Conservation (phyloP, 257 asterid genomes). For the Dorcoceras hygrometricum region DNA sequence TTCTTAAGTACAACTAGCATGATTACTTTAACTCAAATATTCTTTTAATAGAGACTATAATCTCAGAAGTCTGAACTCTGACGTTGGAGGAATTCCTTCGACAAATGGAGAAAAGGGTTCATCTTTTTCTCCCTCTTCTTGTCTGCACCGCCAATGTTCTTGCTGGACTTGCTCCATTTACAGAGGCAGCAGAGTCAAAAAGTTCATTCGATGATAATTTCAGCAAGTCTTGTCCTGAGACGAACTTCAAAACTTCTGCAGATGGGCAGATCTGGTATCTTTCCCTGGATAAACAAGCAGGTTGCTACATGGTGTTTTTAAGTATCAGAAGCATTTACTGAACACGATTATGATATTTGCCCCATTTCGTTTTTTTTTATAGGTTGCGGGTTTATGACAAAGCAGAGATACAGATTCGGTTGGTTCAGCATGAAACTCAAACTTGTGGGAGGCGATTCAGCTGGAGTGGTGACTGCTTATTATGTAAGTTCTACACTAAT, state of each 20-base stretch:
- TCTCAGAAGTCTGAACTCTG: conserved; percentile 11
- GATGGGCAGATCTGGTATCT: conserved; percentile 95
- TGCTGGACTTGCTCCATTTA: conserved; percentile 21
- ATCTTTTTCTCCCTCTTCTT: conserved; percentile 30
- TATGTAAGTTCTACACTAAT: conserved; percentile 53
- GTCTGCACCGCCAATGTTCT: conserved; percentile 32
- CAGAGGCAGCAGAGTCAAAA: conserved; percentile 34
- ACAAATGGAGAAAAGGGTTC: conserved; percentile 47
- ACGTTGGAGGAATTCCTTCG: background rate
- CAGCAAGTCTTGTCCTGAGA: conserved; percentile 73
- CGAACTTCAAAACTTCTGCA: conserved; percentile 74
- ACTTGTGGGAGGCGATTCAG: conserved; percentile 86
- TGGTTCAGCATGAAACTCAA: conserved; percentile 96
- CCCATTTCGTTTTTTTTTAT: conserved; percentile 7
- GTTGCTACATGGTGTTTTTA: conserved; percentile 24
- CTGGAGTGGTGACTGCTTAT: conserved; percentile 98
- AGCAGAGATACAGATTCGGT: conserved; percentile 80
- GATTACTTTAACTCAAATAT: background rate
- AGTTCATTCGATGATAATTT: conserved; percentile 58
- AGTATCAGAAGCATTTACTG: background rate
- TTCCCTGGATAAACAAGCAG: conserved; percentile 66
- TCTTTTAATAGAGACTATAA: conserved; percentile 16
- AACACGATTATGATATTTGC: background rate
- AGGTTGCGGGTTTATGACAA: conserved; percentile 93
- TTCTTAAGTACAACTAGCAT: conserved; percentile 11